Percentiles rank a stretch among this genome's conserved stretches.
Evolutionary conservation across 352 stramenopile species (phyloP).

Genomic region (Pythium plurisporium): DNA sequence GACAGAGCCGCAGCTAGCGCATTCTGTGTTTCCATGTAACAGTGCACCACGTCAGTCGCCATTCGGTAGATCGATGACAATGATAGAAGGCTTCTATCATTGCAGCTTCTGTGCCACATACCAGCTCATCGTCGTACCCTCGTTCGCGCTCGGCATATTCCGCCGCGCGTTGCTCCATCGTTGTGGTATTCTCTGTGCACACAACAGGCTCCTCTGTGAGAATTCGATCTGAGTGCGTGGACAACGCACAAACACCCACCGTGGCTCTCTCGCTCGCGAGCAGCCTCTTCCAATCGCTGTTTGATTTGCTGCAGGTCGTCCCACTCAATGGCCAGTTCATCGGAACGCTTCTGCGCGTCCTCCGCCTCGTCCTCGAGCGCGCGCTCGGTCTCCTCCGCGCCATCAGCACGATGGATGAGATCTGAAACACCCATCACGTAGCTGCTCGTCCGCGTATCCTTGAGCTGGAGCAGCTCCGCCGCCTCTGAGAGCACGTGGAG

Average conservation of each 20-base stretch:
- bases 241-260: conserved; percentile 13
- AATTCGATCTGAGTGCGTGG: too few relatives aligned
- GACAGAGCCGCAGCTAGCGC: conserved; percentile 17
- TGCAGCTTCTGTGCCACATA: too few relatives aligned
- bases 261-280: conserved; percentile 32
- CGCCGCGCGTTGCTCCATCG: conserved; percentile 37
- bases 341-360: conserved; percentile 12
- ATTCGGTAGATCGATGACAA: too few relatives aligned
- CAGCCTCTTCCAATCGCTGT: conserved; percentile 26
- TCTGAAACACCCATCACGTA: conserved; percentile 30
- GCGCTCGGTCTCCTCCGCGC: neutral
- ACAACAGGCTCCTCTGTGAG: too few relatives aligned
- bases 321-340: conserved; percentile 27
- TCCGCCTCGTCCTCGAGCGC: conserved; percentile 6
- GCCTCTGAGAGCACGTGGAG: conserved; percentile 43
- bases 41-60: neutral
- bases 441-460: conserved; percentile 33
- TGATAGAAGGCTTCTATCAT: too few relatives aligned
- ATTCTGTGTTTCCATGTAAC: conserved; percentile 5
- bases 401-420: conserved; percentile 24
- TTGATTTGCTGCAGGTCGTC: conserved; percentile 26
- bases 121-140: conserved; percentile 31
- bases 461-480: conserved; percentile 35
- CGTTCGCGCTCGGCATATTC: conserved; percentile 32
- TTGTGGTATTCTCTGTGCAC: conserved; percentile 34